A percentile compares a stretch with the other conserved stretches of the same genome.
These are phyloP conservation scores for Carnegiea gigantea DNA, from an alignment of 179 eudicot genomes.

Conservation along the genomic window DNA sequence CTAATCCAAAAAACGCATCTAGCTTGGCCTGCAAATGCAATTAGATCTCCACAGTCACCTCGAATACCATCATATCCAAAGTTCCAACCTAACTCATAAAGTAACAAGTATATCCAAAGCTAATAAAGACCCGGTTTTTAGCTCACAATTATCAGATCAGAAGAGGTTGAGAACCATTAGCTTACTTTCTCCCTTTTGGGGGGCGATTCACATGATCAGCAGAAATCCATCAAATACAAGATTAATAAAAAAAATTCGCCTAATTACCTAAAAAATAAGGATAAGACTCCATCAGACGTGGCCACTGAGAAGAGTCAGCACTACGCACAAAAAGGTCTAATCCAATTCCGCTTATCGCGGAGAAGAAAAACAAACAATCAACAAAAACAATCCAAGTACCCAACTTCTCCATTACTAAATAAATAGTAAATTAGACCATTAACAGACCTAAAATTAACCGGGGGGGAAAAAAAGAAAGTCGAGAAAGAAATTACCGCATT, in stretches of 20 bases:
- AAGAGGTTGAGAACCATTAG: neutral
- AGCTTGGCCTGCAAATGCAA: neutral
- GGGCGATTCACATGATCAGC: no score
- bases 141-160: neutral
- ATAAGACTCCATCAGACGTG: slow-evolving; percentile 1
- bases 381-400: neutral
- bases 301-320: slow-evolving; percentile 15
- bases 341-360: neutral
- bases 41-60: neutral
- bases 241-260: no score
- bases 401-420: neutral
- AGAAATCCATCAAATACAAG: no score
- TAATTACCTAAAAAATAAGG: neutral
- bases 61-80: neutral
- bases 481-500: slow-evolving; percentile 35
- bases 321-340: neutral
- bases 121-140: neutral
- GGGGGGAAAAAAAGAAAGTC: no score
- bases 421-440: neutral
- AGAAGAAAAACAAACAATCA: neutral
- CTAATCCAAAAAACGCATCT: neutral
- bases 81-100: neutral
- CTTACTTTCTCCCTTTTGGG: no score
- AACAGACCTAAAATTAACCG: neutral
- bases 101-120: neutral